Conservation (phyloP, 352 stramenopile genomes). For the Phytophthora constricta region DNA sequence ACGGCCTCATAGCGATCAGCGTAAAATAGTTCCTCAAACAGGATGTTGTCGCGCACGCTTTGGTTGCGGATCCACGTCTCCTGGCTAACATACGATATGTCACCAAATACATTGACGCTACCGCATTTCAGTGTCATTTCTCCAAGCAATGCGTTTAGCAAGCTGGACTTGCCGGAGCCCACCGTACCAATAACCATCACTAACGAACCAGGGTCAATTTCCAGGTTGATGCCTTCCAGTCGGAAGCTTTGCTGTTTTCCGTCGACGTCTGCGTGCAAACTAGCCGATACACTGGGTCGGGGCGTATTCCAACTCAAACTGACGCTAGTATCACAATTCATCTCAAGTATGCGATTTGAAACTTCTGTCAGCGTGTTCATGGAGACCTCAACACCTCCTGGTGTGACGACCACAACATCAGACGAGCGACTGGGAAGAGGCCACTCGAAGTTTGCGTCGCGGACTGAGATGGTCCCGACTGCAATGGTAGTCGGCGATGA, state of each 20-base stretch:
- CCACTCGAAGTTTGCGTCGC: conserved; percentile 25
- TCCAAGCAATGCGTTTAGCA: conserved; percentile 49
- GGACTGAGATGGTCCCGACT: conserved; percentile 16
- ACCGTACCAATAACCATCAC: conserved; percentile 52
- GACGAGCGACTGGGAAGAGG: conserved; percentile 41
- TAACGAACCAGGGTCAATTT: conserved; percentile 56
- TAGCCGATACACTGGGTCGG: neutral
- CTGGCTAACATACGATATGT: conserved; percentile 83
- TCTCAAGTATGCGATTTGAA: neutral
- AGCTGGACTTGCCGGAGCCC: conserved; percentile 51
- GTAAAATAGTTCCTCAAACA: conserved; percentile 36
- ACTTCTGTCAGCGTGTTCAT: conserved; percentile 6
- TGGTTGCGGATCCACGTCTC: conserved; percentile 91
- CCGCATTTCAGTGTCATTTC: conserved; percentile 42
- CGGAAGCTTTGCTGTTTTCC: conserved; percentile 14
- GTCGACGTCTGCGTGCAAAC: neutral
- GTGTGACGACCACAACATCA: conserved; percentile 67
- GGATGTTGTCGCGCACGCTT: conserved; percentile 71
- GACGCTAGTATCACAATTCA: neutral
- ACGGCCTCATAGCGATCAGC: conserved; percentile 42
- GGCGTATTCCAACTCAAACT: conserved; percentile 6
- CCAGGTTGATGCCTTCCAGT: conserved; percentile 52
- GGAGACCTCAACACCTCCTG: conserved; percentile 12
- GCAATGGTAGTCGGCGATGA: neutral
- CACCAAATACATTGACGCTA: conserved; percentile 24